A percentile compares a stretch with the other conserved stretches of the same genome.
These are phyloP conservation scores for Lactarius indigo DNA, from an alignment of 768 basidiomycete species.

Conservation along the genomic window DNA sequence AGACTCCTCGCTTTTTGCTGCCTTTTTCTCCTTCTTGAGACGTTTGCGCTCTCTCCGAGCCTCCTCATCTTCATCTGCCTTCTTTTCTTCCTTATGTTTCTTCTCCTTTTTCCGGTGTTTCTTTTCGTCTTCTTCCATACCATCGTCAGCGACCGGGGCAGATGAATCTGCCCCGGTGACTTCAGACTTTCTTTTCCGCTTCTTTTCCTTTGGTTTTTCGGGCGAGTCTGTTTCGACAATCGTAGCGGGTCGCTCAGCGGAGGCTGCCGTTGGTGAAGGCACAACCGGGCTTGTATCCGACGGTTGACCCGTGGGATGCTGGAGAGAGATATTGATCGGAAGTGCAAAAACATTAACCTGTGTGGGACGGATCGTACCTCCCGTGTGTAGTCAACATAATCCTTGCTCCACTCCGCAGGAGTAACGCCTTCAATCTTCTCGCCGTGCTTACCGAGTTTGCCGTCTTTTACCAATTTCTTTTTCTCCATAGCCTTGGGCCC, in stretches of 20 bases:
- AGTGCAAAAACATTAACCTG: conserved; percentile 30
- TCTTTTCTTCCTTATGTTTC: conserved; percentile 33
- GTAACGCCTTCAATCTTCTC: conserved; percentile 85
- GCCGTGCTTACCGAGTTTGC: conserved; percentile 93
- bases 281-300: conserved; percentile 29
- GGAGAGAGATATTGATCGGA: not conserved
- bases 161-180: conserved; percentile 42
- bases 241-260: conserved; percentile 29
- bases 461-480: conserved; percentile 98
- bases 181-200: conserved; percentile 79
- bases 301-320: conserved; percentile 42
- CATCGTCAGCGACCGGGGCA: conserved; percentile 37
- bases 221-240: conserved; percentile 35
- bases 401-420: conserved; percentile 85
- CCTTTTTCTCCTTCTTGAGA: conserved; percentile 68
- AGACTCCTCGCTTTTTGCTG: conserved; percentile 37
- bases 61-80: conserved; percentile 53
- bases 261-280: conserved; percentile 26
- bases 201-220: conserved; percentile 69
- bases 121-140: conserved; percentile 51
- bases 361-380: conserved; percentile 39
- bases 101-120: conserved; percentile 46
- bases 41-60: conserved; percentile 60
- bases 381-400: conserved; percentile 91
- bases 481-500: conserved; percentile 97